A percentile compares a stretch with the other conserved stretches of the same genome.
These are phyloP conservation scores for Onygena corvina DNA, from an alignment of 2,329 filamentous ascomycete species.

Conservation along the genomic window DNA sequence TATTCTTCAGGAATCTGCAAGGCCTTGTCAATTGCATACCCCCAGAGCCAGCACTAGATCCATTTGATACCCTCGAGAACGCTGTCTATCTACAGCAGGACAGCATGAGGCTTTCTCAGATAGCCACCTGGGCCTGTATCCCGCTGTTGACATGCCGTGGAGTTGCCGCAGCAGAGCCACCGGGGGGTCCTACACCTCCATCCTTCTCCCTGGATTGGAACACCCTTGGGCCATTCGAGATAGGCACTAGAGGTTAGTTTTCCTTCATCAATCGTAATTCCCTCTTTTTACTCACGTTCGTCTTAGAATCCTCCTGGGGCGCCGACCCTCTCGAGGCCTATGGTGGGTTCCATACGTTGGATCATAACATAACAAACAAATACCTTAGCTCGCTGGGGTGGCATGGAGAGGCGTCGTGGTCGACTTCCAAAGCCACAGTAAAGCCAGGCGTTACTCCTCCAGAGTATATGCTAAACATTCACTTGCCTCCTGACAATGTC, in stretches of 20 bases:
- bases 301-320: conserved; percentile 45
- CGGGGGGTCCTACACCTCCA: not conserved
- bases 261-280: not conserved
- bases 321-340: conserved; percentile 44
- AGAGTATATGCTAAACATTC: conserved; percentile 33
- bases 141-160: conserved; percentile 2
- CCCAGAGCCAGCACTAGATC: not conserved
- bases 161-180: not conserved
- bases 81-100: not conserved
- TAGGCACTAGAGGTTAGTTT: conserved; percentile 45
- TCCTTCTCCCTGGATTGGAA: conserved; percentile 35
- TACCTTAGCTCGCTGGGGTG: conserved; percentile 42
- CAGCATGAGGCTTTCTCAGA: not conserved
- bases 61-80: not conserved
- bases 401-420: conserved; percentile 43
- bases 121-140: conserved; percentile 2
- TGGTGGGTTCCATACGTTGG: conserved; percentile 42
- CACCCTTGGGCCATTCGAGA: conserved; percentile 46
- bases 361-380: conserved; percentile 30
- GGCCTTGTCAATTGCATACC: not conserved
- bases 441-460: conserved; percentile 20
- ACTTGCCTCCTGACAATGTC: conserved; percentile 44
- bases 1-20: not conserved
- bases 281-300: not conserved
- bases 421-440: conserved; percentile 25